These are phyloP conservation scores for Cercophora newfieldiana DNA, from an alignment of 495 filamentous ascomycete species.

Conservation along the genomic window DNA sequence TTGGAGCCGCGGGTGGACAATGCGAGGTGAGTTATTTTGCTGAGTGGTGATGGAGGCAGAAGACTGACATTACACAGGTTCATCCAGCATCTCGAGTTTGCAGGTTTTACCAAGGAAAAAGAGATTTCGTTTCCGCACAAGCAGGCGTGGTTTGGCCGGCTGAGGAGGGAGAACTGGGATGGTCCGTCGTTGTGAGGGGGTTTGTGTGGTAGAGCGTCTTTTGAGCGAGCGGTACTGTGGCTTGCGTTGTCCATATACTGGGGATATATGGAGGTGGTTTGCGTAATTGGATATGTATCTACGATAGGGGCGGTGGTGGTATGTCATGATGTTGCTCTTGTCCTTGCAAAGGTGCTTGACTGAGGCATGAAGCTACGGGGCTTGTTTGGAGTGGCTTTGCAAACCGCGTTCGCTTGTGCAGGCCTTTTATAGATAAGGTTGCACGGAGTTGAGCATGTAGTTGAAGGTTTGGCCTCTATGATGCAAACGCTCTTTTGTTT, in stretches of 20 bases:
- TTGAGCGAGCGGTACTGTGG: not conserved
- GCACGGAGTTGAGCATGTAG: too few relatives aligned
- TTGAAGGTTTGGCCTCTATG: too few relatives aligned
- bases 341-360: too few relatives aligned
- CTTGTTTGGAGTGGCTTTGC: too few relatives aligned
- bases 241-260: not conserved
- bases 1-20: conserved; percentile 95
- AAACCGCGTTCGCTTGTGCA: too few relatives aligned
- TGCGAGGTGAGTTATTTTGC: conserved; percentile 62
- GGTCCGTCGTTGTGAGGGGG: conserved; percentile 64
- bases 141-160: conserved; percentile 82
- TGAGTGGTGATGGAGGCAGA: conserved; percentile 4
- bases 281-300: not conserved
- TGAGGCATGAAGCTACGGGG: too few relatives aligned
- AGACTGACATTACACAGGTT: conserved; percentile 56
- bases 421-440: too few relatives aligned
- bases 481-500: too few relatives aligned
- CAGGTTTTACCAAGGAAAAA: conserved; percentile 85
- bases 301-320: not conserved
- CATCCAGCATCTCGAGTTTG: conserved; percentile 68
- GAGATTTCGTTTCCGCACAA: conserved; percentile 92
- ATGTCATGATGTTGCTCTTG: not conserved
- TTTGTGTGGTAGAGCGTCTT: not conserved
- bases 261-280: not conserved
- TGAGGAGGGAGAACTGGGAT: conserved; percentile 80